These are phyloP conservation scores for Blastobotrys serpentis DNA, from an alignment of 1,139 yeast species.

Conservation along the genomic window DNA sequence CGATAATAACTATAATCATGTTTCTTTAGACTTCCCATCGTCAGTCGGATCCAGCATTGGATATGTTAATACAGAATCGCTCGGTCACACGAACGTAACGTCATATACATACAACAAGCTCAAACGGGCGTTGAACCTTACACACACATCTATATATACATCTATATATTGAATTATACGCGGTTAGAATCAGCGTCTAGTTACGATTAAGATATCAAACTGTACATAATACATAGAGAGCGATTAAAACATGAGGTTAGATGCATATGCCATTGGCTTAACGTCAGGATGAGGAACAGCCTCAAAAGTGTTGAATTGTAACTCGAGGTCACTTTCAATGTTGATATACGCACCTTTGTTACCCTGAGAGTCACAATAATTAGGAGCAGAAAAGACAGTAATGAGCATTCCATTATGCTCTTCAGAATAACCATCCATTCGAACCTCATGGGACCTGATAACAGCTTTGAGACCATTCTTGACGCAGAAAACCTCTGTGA, in stretches of 20 bases:
- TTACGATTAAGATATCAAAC: too few relatives aligned
- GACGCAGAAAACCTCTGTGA: slow-evolving; percentile 76
- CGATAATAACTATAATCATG: too few relatives aligned
- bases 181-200: too few relatives aligned
- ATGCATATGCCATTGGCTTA: slow-evolving; percentile 92
- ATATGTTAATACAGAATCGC: too few relatives aligned
- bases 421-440: slow-evolving; percentile 83
- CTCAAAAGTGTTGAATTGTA: slow-evolving; percentile 58
- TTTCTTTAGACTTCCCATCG: too few relatives aligned
- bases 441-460: slow-evolving; percentile 91
- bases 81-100: too few relatives aligned
- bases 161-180: too few relatives aligned
- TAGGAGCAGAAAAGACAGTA: slow-evolving; percentile 96
- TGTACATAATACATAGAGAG: neutral
- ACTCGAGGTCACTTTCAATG: slow-evolving; percentile 54
- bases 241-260: slow-evolving; percentile 35
- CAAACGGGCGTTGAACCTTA: too few relatives aligned
- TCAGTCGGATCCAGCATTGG: too few relatives aligned
- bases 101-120: too few relatives aligned
- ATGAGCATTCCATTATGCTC: slow-evolving; percentile 85
- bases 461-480: slow-evolving; percentile 71
- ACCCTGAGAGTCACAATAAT: slow-evolving; percentile 91
- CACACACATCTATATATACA: too few relatives aligned
- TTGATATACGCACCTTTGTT: slow-evolving; percentile 88
- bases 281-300: slow-evolving; percentile 91